phyloP scores from a whole-genome alignment of 2,329 filamentous ascomycete genomes.

The Dendrostoma leiphaemia region DNA sequence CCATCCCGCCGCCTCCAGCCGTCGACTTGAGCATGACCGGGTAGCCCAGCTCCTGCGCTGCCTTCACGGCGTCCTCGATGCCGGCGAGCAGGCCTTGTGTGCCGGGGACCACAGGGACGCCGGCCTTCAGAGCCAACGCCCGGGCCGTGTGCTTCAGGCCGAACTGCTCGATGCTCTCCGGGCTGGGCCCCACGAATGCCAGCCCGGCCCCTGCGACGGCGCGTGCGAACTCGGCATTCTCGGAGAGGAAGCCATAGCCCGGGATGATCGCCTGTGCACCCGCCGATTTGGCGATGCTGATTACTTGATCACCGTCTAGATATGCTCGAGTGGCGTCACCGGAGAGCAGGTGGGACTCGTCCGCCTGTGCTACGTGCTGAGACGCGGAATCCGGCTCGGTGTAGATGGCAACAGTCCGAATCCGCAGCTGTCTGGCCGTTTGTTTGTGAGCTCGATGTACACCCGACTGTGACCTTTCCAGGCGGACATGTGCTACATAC shows the following conservation, averaged over 20 bases:
- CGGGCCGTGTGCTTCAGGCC: conserved; percentile 59
- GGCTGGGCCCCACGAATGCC: conserved; percentile 55
- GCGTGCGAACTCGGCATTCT: conserved; percentile 59
- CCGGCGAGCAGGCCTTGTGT: conserved; percentile 18
- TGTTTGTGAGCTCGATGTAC: conserved; percentile 18
- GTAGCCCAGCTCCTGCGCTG: conserved; percentile 28
- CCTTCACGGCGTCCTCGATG: conserved; percentile 51
- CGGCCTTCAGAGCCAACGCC: conserved; percentile 48
- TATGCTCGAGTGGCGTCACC: conserved; percentile 34
- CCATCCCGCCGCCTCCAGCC: conserved; percentile 64
- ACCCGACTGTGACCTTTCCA: conserved; percentile 36
- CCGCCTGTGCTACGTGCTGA: conserved; percentile 51
- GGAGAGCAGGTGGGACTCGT: conserved; percentile 48
- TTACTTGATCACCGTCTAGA: conserved; percentile 22
- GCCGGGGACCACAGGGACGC: conserved; percentile 38
- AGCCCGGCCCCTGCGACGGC: conserved; percentile 51
- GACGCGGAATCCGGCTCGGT: conserved; percentile 54
- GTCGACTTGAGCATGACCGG: conserved; percentile 54
- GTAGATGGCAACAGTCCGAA: conserved; percentile 57
- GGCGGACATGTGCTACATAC: not conserved
- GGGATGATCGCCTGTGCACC: conserved; percentile 57
- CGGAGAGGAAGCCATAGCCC: conserved; percentile 64
- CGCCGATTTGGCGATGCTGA: conserved; percentile 36
- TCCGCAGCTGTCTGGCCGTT: conserved; percentile 32
- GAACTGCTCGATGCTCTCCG: conserved; percentile 51